Evolutionary conservation across 495 filamentous ascomycete species (phyloP), one percentile per base, ranked within the genome.

Genomic region (Penicillium maclennaniae): DNA sequence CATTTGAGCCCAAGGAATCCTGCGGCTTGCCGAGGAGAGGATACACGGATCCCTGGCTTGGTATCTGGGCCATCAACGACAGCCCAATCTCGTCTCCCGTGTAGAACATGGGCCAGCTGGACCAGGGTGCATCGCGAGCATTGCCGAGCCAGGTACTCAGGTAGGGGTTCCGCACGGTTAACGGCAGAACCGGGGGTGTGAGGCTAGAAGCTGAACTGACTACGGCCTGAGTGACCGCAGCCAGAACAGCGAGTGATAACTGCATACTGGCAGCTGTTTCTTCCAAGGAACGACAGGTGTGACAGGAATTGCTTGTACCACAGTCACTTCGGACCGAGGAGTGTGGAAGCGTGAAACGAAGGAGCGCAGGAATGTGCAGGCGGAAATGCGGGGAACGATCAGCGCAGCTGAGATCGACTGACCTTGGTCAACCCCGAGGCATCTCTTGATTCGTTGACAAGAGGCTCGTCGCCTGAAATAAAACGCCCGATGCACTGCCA

Each of bases 41-140:
- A 66, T 91, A 97, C n/a, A 93, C 86, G 7, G 77, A 80, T 43
- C 77, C 78, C 12, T 83, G 76, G 21, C 81, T 79, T 6, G 89
- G 87, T 3, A 95, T 76, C 25, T 86, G 82, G 39, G 88, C 91
- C 65, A 96, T 80, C 53, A 95, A 69, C 0, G 85, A 84, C 54
- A 96, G 87, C 15, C 92, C 92, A 53, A 96, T 67, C 77, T 92
- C 82, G 63, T 86, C 79, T 17, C 92, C 91, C 14, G 89, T 95
- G 78, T 87, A 97, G 67, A 97, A 97, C 55, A 95, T 95, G 25
- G 92, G 92, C 92, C 92, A 97, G 66, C 83, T 83, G 31, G 83
- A 79, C 92, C 92, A 97, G n/a, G 92, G 92, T 17, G 74, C 76
- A 14, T 87, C 83, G 43, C 92, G 82, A 31, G 90, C 89, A 72